These are phyloP conservation scores for Miamiensis avidus DNA, from an alignment of 169 alveolate species.

Conservation along the genomic window DNA sequence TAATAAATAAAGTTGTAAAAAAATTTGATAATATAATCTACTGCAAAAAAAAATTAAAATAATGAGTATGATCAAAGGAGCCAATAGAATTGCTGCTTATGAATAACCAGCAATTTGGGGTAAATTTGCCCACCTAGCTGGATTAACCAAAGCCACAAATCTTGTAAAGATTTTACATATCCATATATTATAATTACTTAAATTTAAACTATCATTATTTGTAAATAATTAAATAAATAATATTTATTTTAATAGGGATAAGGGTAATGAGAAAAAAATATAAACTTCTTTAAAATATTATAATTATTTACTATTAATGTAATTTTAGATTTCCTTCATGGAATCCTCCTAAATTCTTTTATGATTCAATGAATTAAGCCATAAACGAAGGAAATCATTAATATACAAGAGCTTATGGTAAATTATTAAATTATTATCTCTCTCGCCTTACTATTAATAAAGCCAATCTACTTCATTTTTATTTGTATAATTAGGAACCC, in stretches of 20 bases:
- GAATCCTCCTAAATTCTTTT: slow-evolving; percentile 36
- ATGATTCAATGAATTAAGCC: slow-evolving; percentile 28
- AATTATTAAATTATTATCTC: too few relatives aligned
- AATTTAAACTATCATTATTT: too few relatives aligned
- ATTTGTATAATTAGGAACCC: slow-evolving; percentile 6
- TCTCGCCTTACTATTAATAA: too few relatives aligned
- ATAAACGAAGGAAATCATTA: slow-evolving; percentile 17
- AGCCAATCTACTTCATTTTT: not conserved
- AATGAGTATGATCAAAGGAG: not conserved
- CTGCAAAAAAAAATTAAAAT: too few relatives aligned
- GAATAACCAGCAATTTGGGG: not conserved
- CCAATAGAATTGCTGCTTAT: not conserved
- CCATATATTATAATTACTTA: too few relatives aligned
- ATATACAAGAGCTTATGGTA: slow-evolving; percentile 30
- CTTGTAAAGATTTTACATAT: not conserved
- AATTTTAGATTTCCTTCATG: slow-evolving; percentile 35
- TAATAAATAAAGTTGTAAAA: too few relatives aligned
- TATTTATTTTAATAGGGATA: not conserved
- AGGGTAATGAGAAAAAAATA: not conserved
- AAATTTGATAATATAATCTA: too few relatives aligned
- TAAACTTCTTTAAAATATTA: too few relatives aligned
- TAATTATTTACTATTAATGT: too few relatives aligned
- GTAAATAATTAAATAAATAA: too few relatives aligned
- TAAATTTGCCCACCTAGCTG: not conserved
- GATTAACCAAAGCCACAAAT: not conserved